A percentile compares a stretch with the other conserved stretches of the same genome.
Evolutionary conservation across 495 filamentous ascomycete species (phyloP).

Genomic region (Penicillium coprophilum): DNA sequence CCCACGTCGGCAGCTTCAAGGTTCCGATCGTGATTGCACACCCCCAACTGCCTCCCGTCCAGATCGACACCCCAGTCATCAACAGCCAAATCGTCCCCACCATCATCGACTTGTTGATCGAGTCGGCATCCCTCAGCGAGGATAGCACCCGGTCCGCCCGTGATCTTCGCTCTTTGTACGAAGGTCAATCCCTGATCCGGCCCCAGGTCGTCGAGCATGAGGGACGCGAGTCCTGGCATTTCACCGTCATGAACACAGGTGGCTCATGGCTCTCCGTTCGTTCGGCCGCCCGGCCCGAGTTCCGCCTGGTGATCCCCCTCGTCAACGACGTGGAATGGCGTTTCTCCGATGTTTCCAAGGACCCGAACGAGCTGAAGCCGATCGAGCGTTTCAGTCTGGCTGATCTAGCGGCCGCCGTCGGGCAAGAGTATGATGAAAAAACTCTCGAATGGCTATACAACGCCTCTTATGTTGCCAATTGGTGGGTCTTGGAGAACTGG

Average conservation of each 20-base stretch:
- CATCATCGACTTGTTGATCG: slow-evolving; percentile 49
- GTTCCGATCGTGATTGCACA: slow-evolving; percentile 52
- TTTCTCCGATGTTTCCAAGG: slow-evolving; percentile 43
- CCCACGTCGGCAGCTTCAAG: slow-evolving; percentile 49
- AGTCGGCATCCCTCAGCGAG: slow-evolving; percentile 41
- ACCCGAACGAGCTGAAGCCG: slow-evolving; percentile 41
- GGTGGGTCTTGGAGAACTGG: slow-evolving; percentile 48
- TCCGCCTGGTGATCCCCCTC: slow-evolving; percentile 47
- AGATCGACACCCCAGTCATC: slow-evolving; percentile 45
- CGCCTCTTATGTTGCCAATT: slow-evolving; percentile 44
- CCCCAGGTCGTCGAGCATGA: slow-evolving; percentile 31
- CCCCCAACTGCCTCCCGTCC: slow-evolving; percentile 43
- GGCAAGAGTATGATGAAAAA: slow-evolving; percentile 36
- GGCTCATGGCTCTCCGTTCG: slow-evolving; percentile 46
- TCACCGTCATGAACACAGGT: slow-evolving; percentile 54
- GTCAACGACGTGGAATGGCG: slow-evolving; percentile 47
- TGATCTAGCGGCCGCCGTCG: slow-evolving; percentile 34
- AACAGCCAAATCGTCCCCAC: slow-evolving; percentile 49
- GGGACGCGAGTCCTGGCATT: slow-evolving; percentile 48
- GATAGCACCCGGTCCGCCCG: slow-evolving; percentile 32
- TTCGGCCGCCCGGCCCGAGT: slow-evolving; percentile 41
- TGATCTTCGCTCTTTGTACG: slow-evolving; percentile 45
- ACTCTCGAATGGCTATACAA: slow-evolving; percentile 44
- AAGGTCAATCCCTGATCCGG: slow-evolving; percentile 52
- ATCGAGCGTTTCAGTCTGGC: slow-evolving; percentile 37